Evolutionary conservation across 208 protist species (phyloP), one percentile per base, ranked within the genome.

Genomic region (Phytomonas sp.): DNA sequence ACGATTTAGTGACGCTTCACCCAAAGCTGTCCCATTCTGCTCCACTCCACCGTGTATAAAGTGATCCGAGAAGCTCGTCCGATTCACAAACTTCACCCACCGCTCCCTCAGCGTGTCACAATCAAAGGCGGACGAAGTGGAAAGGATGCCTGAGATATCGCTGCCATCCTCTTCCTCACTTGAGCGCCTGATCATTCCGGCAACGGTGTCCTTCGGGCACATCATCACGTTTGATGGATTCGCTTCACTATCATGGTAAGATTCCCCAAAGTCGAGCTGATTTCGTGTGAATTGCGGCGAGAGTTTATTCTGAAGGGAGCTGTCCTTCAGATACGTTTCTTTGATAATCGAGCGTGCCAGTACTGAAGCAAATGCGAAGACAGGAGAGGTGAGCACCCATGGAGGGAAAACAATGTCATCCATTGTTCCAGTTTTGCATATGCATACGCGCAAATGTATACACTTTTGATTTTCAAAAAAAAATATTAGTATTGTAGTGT

Each of bases 331-430:
- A 23, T 43, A 5, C 7, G 61, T 40, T 40, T 33, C 61, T 17
- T 7, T 56, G 20, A 56, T 56, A 56, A 88, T 68, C 4, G 67
- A 56, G 40, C 68, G 67, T 56, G 75, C 73, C n/a, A 94, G 78
- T 66, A 78, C 77, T 15, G 71, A 73, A 11, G 83, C 77, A 70
- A 92, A 81, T 26, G 79, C 76, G 60, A 95, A 77, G 32, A 82
- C 78, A 6, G 89, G 79, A 31, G 84, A 83, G 46, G 65, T 73
- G n/a, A 73, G 69, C 20, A 91, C 79, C 89, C 89, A 95, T 5
- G 61, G 23, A 0, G 89, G 86, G 62, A 95, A 91, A 5, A 68
- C 73, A 56, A 92, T 88, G 36, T 95, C 85, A 30, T 95, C 76
- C 89, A 95, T 95, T 15, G 37, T 51, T 40, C 36, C 9, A 64